A percentile compares a stretch with the other conserved stretches of the same genome.
Evolutionary conservation across 306 rosid species (phyloP).

Genomic region (Cajanus cajan): DNA sequence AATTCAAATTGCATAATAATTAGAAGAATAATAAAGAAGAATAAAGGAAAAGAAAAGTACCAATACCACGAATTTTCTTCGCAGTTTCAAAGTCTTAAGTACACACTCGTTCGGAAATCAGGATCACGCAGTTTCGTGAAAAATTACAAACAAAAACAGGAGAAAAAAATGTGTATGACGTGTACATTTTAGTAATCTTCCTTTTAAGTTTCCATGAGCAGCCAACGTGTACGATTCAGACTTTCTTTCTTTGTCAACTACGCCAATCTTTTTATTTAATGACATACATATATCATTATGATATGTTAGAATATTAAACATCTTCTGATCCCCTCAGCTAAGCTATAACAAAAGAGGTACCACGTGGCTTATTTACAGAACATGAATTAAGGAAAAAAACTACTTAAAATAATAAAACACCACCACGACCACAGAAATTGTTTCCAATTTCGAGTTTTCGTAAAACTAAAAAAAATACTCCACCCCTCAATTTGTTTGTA

Average conservation of each 20-base stretch:
- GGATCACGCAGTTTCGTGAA: background rate
- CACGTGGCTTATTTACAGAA: background rate
- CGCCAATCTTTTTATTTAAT: background rate
- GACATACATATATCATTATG: background rate
- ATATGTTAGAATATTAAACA: background rate
- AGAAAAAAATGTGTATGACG: background rate
- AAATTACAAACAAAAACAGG: background rate
- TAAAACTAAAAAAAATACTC: no score
- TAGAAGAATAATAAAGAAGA: background rate
- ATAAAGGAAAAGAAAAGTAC: background rate
- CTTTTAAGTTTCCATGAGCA: background rate
- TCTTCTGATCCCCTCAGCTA: background rate
- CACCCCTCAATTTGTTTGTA: background rate
- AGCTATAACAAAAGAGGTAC: background rate
- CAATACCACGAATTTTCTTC: constrained; percentile 13
- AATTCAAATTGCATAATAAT: constrained; percentile 12
- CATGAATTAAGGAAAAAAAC: background rate
- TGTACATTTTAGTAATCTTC: background rate
- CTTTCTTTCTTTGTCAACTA: background rate
- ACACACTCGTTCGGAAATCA: background rate
- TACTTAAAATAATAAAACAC: background rate
- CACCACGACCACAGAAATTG: background rate
- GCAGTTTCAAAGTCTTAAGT: background rate
- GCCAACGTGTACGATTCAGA: background rate
- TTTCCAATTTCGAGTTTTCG: background rate